Percentiles rank a stretch among this genome's conserved stretches.
These are phyloP conservation scores for Chlamydomonas reinhardtii DNA, from an alignment of 163 green algal genomes.

Conservation along the genomic window DNA sequence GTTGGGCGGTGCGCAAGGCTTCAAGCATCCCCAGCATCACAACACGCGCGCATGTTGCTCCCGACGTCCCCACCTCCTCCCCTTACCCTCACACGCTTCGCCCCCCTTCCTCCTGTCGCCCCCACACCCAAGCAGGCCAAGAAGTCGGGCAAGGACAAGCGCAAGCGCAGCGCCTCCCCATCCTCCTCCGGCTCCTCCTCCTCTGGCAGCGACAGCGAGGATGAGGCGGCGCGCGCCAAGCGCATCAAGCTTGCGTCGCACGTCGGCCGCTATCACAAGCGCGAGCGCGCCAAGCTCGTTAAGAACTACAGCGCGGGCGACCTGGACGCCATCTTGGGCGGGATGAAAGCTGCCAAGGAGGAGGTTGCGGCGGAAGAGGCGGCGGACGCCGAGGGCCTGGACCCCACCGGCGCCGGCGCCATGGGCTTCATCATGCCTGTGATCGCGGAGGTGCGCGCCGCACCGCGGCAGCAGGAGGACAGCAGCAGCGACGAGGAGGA, in stretches of 20 bases:
- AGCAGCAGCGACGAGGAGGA: slow-evolving; percentile 21
- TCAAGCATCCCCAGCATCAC: no score
- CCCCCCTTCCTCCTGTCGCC: neutral
- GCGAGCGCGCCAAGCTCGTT: slow-evolving; percentile 80
- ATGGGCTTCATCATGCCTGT: slow-evolving; percentile 27
- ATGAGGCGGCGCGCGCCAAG: neutral
- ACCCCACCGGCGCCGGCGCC: neutral
- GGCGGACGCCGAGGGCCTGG: neutral
- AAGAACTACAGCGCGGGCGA: slow-evolving; percentile 79
- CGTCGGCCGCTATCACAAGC: slow-evolving; percentile 74
- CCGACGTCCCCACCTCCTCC: no score
- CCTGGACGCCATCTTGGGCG: slow-evolving; percentile 83
- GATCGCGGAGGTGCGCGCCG: slow-evolving; percentile 27
- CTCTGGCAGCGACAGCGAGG: neutral
- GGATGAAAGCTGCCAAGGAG: neutral
- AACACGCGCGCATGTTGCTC: no score
- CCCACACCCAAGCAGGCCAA: slow-evolving; percentile 16
- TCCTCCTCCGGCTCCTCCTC: slow-evolving; percentile 1
- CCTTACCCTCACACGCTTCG: no score
- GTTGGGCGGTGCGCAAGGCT: no score
- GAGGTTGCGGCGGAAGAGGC: neutral
- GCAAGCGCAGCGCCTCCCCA: slow-evolving; percentile 10
- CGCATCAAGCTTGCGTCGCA: slow-evolving; percentile 70
- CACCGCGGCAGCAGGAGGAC: neutral
- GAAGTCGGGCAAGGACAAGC: slow-evolving; percentile 39